phyloP scores from a whole-genome alignment of 2,329 filamentous ascomycete species.

The Drechslerella coelobrocha region DNA sequence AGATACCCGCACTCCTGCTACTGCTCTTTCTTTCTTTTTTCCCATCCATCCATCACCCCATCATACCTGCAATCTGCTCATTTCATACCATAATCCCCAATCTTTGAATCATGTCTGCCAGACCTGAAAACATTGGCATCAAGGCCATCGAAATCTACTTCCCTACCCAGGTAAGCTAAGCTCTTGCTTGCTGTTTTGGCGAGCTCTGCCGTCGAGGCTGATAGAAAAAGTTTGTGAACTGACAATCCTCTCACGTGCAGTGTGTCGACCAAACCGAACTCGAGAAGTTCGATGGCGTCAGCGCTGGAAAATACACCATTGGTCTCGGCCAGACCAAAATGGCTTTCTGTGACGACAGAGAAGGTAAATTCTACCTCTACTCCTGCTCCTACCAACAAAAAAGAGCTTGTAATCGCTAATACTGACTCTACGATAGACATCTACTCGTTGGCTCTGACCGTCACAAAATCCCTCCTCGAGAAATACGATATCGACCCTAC shows the following conservation, averaged over 20 bases:
- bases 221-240: slow-evolving; percentile 47
- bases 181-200: slow-evolving; percentile 49
- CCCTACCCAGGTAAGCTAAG: slow-evolving; percentile 74
- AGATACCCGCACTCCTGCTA: slow-evolving; percentile 35
- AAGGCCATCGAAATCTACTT: slow-evolving; percentile 93
- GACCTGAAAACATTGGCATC: slow-evolving; percentile 87
- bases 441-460: slow-evolving; percentile 83
- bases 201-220: not conserved
- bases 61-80: slow-evolving; percentile 29
- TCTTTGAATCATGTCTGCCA: slow-evolving; percentile 69
- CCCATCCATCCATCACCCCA: slow-evolving; percentile 12
- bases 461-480: slow-evolving; percentile 75
- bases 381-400: slow-evolving; percentile 10
- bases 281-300: slow-evolving; percentile 85
- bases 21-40: slow-evolving; percentile 7
- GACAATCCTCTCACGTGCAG: slow-evolving; percentile 60
- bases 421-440: slow-evolving; percentile 69
- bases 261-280: slow-evolving; percentile 84
- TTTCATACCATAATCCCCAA: slow-evolving; percentile 48
- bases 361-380: slow-evolving; percentile 66
- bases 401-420: not conserved
- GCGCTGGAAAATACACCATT: slow-evolving; percentile 85
- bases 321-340: slow-evolving; percentile 90
- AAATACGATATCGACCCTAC: slow-evolving; percentile 84
- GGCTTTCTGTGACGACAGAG: slow-evolving; percentile 88